Conservation (phyloP, 345 rosid species). For the Salix udensis region DNA sequence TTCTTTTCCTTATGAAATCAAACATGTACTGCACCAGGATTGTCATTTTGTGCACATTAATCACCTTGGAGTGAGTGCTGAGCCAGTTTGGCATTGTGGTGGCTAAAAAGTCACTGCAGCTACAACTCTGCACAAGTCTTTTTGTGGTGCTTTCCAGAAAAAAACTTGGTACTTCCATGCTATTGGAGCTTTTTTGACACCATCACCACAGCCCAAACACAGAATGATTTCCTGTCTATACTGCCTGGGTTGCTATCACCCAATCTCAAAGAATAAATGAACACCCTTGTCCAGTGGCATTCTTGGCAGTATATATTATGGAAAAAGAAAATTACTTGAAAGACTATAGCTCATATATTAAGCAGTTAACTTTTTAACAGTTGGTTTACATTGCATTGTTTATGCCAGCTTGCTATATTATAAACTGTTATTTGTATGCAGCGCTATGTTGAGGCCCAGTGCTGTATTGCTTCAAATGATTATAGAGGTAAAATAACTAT, state of each 20-base stretch:
- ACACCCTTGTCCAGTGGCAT: neutral
- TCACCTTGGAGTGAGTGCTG: neutral
- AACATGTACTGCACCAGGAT: neutral
- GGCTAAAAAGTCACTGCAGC: too few relatives aligned
- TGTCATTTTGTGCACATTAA: neutral
- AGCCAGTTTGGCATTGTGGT: neutral
- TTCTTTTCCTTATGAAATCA: neutral
- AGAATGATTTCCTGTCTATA: too few relatives aligned
- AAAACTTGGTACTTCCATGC: neutral
- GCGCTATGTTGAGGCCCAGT: slow-evolving; percentile 97
- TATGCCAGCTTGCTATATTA: neutral
- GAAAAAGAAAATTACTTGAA: neutral
- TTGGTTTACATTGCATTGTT: neutral
- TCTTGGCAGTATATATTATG: neutral
- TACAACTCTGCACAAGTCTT: neutral
- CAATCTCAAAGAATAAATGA: neutral
- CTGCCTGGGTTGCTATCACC: neutral
- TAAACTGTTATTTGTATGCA: slow-evolving; percentile 37
- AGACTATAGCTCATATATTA: neutral
- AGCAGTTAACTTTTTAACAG: neutral
- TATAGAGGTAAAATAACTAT: slow-evolving; percentile 56
- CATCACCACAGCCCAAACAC: neutral
- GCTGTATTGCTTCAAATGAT: slow-evolving; percentile 86
- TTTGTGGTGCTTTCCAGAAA: neutral
- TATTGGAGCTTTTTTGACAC: neutral